Base-by-base conservation (phyloP, 2,329 filamentous ascomycete species). In the Epichloe gansuensis region DNA sequence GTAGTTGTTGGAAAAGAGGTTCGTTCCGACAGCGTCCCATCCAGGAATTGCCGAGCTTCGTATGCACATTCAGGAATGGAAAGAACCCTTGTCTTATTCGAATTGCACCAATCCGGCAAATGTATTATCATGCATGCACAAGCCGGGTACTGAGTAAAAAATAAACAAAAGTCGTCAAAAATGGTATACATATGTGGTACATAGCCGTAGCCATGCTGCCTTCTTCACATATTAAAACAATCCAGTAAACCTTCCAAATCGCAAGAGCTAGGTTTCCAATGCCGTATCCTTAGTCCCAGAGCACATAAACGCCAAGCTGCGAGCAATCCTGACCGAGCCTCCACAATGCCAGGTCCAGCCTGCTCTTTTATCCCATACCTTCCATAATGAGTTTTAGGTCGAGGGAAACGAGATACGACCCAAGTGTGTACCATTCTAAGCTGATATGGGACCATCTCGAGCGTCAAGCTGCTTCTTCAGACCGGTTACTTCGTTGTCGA, bases 381-480 rank as follows among this genome's bases (percentile, higher is more conserved):
- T 8, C 21, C 42, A 17, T 13, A 9, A 34, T 23, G 42, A 41
- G 25, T 15, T 15, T 9, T 25, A 13, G 6, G 43, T 25, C 17
- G 17, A 31, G 25, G 25, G 34, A 28, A 47, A 13, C 12, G 7
- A 21, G 17, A 12, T n/a, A 23, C 7, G 25, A 11, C 35, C 17
- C 9, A 44, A n/a, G n/a, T n/a, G n/a, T 28, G 7, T 23, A 35
- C 25, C 11, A 17, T 31, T n/a, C 17, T 21, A 56, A 17, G 37
- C 34, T 17, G 57, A 55, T 11, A 60, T 52, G 31, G 59, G 45
- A 17, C 53, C 60, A 46, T 69, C 67, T 23, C 60, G 63, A 50
- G 52, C 59, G 51, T 68, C 64, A 38, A 67, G 56, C 46, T 67
- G 65, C 50, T 65, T 67, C 56, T 66, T 69, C 46, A 70, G 53